phyloP scores from a whole-genome alignment of 1,284 basidiomycete genomes.

The Laetiporus sulphureus region DNA sequence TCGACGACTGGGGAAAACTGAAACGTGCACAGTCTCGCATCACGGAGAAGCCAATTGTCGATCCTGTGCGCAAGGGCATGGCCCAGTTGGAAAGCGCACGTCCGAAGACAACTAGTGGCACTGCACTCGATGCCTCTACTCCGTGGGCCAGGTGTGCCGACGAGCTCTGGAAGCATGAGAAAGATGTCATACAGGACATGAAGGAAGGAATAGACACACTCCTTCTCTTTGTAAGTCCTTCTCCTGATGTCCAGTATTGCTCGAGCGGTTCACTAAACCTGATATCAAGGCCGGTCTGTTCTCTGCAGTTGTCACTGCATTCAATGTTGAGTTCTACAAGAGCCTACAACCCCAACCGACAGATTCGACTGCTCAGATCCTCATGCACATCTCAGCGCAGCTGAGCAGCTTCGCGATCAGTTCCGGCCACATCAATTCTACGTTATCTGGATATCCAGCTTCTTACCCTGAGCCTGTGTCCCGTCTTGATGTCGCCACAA shows the following conservation, averaged over 20 bases:
- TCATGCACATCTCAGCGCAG: constrained; percentile 6
- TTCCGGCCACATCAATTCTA: neutral
- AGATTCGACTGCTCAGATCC: constrained; percentile 6
- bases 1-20: too few relatives aligned
- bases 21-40: too few relatives aligned
- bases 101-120: too few relatives aligned
- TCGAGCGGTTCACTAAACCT: too few relatives aligned
- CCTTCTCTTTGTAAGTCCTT: neutral
- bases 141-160: too few relatives aligned
- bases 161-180: too few relatives aligned
- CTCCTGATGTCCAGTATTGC: too few relatives aligned
- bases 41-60: too few relatives aligned
- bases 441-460: neutral
- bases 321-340: constrained; percentile 15
- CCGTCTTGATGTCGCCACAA: neutral
- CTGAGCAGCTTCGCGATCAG: neutral
- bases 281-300: constrained; percentile 21
- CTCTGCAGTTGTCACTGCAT: constrained; percentile 17
- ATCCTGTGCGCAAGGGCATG: too few relatives aligned
- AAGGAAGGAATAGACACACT: neutral
- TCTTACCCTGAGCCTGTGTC: neutral
- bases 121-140: too few relatives aligned
- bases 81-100: too few relatives aligned
- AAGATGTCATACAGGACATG: too few relatives aligned
- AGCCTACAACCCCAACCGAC: constrained; percentile 8